Evolutionary conservation across 495 filamentous ascomycete genomes (phyloP), one percentile per base, ranked within the genome.

Genomic region (Pseudoneurospora amorphoporcata): DNA sequence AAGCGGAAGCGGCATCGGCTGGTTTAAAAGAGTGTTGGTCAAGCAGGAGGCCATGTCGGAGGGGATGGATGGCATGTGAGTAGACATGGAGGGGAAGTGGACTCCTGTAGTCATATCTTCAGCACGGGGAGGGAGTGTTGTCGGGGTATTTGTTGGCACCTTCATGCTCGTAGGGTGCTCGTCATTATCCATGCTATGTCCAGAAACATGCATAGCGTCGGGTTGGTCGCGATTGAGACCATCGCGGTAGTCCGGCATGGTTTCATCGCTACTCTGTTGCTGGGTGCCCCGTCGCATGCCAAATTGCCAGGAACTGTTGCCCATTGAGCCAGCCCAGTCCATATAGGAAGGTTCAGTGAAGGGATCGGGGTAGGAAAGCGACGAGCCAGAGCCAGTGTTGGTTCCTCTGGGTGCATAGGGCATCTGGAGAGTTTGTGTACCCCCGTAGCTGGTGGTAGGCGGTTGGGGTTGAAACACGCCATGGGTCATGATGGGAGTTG

Each of bases 21-120:
- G 84, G 73, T 83, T 84, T 39, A 85, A 72, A 19, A 85, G 77
- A 19, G 84, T 83, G 42, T 84, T 77, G 0, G 82, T 80, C 17
- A 85, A 78, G 61, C 81, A 80, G 4, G 81, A 78, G 17, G 81
- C 78, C n/a, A 83, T 73, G 43, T 82, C 79, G 4, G 78, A 68
- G 1, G 81, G 78, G 17, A 84, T 58, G 4, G 39, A 29, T 9
- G 71, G 69, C 10, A 58, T 5, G 19, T 71, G 72, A 3, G 75
- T 71, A 14, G 53, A 16, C 40, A 75, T 65, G 53, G 53, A 47
- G 4, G 70, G 19, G 17, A 73, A 72, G 0, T 39, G 43, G 14
- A 23, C 19, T 70, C 40, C 42, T 72, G 79, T 17, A 40, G 14
- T 65, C 53, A 65, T 65, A 2, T 75, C 71, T 3, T 78, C 76